Conservation (phyloP, 306 rosid species). For the Vigna radiata region DNA sequence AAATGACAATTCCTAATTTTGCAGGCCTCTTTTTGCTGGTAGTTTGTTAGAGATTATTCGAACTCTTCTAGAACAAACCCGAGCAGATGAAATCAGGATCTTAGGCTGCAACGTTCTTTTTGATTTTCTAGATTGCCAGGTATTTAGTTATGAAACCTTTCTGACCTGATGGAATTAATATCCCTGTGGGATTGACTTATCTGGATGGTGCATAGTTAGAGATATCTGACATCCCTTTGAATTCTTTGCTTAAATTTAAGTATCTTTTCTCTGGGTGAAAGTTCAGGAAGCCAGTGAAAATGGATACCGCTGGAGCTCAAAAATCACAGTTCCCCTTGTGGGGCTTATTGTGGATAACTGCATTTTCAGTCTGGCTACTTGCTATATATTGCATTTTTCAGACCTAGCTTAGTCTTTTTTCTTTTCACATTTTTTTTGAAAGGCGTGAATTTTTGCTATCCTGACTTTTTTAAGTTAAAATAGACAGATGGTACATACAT, state of each 20-base stretch:
- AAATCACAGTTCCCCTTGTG: background rate
- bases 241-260: constrained; percentile 20
- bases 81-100: constrained; percentile 72
- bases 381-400: constrained; percentile 30
- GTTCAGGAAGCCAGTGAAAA: constrained; percentile 35
- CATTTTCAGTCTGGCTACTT: constrained; percentile 18
- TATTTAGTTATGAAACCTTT: constrained; percentile 50
- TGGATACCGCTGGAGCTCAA: background rate
- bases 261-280: constrained; percentile 36
- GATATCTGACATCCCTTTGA: constrained; percentile 29
- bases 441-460: constrained; percentile 39
- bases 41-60: constrained; percentile 82
- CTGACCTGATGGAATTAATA: constrained; percentile 42
- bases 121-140: constrained; percentile 81
- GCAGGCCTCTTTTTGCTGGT: constrained; percentile 87
- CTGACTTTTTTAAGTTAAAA: constrained; percentile 58
- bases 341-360: constrained; percentile 30
- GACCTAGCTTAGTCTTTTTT: background rate
- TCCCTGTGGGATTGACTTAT: constrained; percentile 36
- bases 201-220: constrained; percentile 29
- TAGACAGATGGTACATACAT: constrained; percentile 85
- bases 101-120: constrained; percentile 77
- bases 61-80: constrained; percentile 83
- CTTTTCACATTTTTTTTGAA: background rate
- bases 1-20: constrained; percentile 44